A percentile compares a stretch with the other conserved stretches of the same genome.
phyloP scores from a whole-genome alignment of 2,329 filamentous ascomycete species.

The Chrysoporthe austroafricana region DNA sequence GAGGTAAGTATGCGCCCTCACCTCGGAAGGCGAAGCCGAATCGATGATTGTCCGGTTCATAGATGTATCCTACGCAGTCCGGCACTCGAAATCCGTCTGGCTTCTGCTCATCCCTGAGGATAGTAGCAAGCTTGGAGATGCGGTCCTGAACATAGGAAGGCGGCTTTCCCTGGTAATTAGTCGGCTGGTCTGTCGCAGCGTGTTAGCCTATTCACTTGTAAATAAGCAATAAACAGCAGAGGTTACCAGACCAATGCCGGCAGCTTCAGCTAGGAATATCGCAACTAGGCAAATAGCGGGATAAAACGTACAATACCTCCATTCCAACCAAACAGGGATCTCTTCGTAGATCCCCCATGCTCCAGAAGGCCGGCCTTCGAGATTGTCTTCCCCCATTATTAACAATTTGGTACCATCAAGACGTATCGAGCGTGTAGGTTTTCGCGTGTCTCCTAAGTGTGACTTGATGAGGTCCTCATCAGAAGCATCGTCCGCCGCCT shows the following conservation, averaged over 20 bases:
- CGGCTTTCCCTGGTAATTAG: constrained; percentile 3
- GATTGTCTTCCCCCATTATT: background rate
- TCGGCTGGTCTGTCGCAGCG: constrained; percentile 14
- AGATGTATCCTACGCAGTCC: constrained; percentile 15
- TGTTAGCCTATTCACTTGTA: background rate
- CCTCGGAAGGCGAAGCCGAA: constrained; percentile 18
- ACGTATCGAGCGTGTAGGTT: background rate
- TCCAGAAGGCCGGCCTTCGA: background rate
- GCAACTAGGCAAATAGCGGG: background rate
- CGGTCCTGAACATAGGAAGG: constrained; percentile 8
- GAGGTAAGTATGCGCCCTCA: background rate
- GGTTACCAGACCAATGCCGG: background rate
- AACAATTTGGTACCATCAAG: background rate
- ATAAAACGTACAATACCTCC: constrained; percentile 20
- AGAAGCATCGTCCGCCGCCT: background rate
- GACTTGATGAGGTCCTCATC: constrained; percentile 8
- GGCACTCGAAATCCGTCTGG: constrained; percentile 14
- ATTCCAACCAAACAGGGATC: constrained; percentile 17
- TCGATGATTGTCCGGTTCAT: constrained; percentile 7
- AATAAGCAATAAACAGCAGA: too few relatives aligned
- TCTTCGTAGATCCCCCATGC: constrained; percentile 11
- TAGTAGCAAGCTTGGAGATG: constrained; percentile 19
- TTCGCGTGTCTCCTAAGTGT: constrained; percentile 9
- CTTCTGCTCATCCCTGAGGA: constrained; percentile 18
- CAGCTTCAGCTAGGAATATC: background rate